phyloP scores from a whole-genome alignment of 2,329 filamentous ascomycete genomes.

The Aspergillus viridinutans region DNA sequence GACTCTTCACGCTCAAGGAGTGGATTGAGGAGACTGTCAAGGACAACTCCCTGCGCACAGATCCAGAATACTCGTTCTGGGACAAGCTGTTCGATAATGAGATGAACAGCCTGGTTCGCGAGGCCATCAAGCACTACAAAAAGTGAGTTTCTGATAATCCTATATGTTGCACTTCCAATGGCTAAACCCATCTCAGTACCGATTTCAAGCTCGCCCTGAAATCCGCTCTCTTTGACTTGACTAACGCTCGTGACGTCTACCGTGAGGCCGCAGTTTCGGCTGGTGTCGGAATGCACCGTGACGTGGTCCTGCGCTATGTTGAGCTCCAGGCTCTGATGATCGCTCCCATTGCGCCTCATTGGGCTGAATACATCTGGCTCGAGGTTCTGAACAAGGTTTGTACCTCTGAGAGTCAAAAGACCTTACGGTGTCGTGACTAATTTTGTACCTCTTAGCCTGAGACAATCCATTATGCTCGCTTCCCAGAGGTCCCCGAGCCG shows the following conservation, averaged over 20 bases:
- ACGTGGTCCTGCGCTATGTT: slow-evolving; percentile 73
- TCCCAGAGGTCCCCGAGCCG: slow-evolving; percentile 64
- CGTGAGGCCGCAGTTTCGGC: slow-evolving; percentile 74
- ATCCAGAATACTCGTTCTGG: slow-evolving; percentile 70
- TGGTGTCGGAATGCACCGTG: slow-evolving; percentile 80
- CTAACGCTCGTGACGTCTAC: slow-evolving; percentile 83
- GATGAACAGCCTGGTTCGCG: slow-evolving; percentile 75
- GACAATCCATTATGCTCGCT: slow-evolving; percentile 75
- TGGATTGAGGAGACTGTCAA: slow-evolving; percentile 86
- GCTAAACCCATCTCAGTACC: slow-evolving; percentile 45
- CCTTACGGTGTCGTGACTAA: not conserved
- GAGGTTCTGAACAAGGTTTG: slow-evolving; percentile 72
- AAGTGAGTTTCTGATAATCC: slow-evolving; percentile 43
- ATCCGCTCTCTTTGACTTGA: slow-evolving; percentile 84
- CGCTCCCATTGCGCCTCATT: slow-evolving; percentile 83
- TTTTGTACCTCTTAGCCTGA: slow-evolving; percentile 43
- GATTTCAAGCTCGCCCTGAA: slow-evolving; percentile 86
- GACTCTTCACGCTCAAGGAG: slow-evolving; percentile 76
- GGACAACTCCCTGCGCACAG: slow-evolving; percentile 72
- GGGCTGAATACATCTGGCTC: slow-evolving; percentile 89
- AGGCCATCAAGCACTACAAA: slow-evolving; percentile 74
- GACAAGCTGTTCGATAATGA: slow-evolving; percentile 92
- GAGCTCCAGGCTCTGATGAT: slow-evolving; percentile 81
- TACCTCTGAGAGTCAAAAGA: not conserved
- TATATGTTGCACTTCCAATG: not conserved